Percentiles rank a stretch among this genome's conserved stretches.
phyloP scores from a whole-genome alignment of 2,329 filamentous ascomycete genomes.

The Cytospora piceae region DNA sequence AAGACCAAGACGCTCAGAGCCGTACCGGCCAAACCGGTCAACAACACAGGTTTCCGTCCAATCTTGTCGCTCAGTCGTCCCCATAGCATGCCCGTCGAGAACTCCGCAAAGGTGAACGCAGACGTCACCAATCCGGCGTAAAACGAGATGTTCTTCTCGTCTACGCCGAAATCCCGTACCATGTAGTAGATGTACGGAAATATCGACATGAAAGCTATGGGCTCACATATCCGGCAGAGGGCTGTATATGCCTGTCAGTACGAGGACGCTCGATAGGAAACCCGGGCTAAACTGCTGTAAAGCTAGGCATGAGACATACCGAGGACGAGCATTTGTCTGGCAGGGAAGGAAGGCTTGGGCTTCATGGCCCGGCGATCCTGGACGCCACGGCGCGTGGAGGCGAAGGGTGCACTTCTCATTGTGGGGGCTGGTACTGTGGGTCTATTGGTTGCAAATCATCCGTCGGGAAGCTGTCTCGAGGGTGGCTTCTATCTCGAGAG shows the following conservation, averaged over 20 bases:
- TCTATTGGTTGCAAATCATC: constrained; percentile 20
- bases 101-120: constrained; percentile 94
- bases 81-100: constrained; percentile 91
- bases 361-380: constrained; percentile 30
- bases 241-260: constrained; percentile 53
- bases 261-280: not conserved
- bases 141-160: constrained; percentile 81
- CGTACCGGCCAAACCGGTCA: constrained; percentile 88
- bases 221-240: constrained; percentile 94
- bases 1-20: constrained; percentile 92
- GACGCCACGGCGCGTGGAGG: constrained; percentile 27
- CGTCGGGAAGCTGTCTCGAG: constrained; percentile 17
- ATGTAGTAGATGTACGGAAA: constrained; percentile 99
- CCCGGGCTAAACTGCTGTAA: not conserved
- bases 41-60: constrained; percentile 88
- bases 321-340: constrained; percentile 55
- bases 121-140: constrained; percentile 97
- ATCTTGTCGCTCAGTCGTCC: constrained; percentile 88
- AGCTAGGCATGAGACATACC: constrained; percentile 44
- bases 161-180: constrained; percentile 89
- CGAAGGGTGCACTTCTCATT: constrained; percentile 14
- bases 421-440: constrained; percentile 11
- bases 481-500: constrained; percentile 13
- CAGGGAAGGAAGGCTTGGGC: constrained; percentile 44
- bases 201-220: constrained; percentile 99